A percentile compares a stretch with the other conserved stretches of the same genome.
phyloP scores from a whole-genome alignment of 495 filamentous ascomycete species.

The Arthonia radiata region DNA sequence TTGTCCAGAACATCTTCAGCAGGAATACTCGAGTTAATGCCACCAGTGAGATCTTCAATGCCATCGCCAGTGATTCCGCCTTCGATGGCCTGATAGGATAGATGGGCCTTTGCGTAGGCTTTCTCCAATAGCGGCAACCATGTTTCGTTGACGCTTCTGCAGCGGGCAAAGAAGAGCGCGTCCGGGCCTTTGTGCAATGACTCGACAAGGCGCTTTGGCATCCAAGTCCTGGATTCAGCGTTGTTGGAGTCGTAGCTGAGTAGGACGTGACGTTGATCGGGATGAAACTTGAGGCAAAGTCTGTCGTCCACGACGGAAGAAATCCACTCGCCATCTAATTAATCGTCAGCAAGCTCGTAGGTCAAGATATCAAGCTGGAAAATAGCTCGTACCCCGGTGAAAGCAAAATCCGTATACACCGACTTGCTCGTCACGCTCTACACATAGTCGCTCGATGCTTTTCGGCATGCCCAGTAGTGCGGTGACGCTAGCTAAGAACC shows the following conservation, averaged over 20 bases:
- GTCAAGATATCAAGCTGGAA: background rate
- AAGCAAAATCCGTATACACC: slow-evolving; percentile 94
- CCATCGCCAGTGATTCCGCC: slow-evolving; percentile 45
- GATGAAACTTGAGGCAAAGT: slow-evolving; percentile 49
- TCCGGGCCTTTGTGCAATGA: slow-evolving; percentile 52
- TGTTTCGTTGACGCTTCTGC: slow-evolving; percentile 66
- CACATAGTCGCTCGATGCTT: slow-evolving; percentile 60
- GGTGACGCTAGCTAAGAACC: slow-evolving; percentile 70
- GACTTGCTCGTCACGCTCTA: slow-evolving; percentile 51
- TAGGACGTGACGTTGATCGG: slow-evolving; percentile 43
- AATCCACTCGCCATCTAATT: slow-evolving; percentile 67
- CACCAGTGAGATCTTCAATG: slow-evolving; percentile 81
- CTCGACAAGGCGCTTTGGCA: slow-evolving; percentile 50
- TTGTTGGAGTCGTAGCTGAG: slow-evolving; percentile 42
- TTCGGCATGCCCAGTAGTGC: slow-evolving; percentile 60
- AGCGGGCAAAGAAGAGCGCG: slow-evolving; percentile 70
- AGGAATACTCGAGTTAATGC: slow-evolving; percentile 61
- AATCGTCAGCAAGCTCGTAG: slow-evolving; percentile 1
- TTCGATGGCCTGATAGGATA: slow-evolving; percentile 61
- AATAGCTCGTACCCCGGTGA: slow-evolving; percentile 43
- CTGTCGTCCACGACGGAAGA: slow-evolving; percentile 75
- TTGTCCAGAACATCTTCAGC: slow-evolving; percentile 69
- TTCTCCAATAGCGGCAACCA: slow-evolving; percentile 91
- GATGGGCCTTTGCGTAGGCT: slow-evolving; percentile 88
- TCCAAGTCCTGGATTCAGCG: slow-evolving; percentile 49